Conservation (phyloP, 495 filamentous ascomycete genomes). For the Xylaria palmicola region DNA sequence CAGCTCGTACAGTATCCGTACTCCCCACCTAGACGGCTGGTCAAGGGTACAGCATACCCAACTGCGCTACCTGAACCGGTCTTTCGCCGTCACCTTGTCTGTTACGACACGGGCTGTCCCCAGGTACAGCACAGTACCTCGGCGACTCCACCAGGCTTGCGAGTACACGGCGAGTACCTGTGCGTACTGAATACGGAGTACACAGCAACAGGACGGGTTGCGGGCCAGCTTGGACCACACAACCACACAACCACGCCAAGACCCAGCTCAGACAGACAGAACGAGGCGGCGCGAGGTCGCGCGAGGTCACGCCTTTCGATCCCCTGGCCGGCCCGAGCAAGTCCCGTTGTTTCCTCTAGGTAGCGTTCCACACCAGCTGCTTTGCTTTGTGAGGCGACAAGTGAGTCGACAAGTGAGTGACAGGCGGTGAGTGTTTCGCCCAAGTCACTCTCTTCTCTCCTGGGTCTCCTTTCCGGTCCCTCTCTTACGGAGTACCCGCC, state of each 20-base stretch:
- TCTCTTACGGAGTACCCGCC: not conserved
- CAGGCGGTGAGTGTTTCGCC: not conserved
- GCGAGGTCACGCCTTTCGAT: no score
- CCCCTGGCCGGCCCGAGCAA: not conserved
- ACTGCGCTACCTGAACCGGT: not conserved
- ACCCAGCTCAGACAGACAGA: constrained; percentile 9
- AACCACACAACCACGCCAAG: constrained; percentile 3
- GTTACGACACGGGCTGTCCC: not conserved
- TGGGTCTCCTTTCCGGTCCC: not conserved
- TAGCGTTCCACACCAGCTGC: not conserved
- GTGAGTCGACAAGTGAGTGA: not conserved
- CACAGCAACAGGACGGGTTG: not conserved
- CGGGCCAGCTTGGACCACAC: not conserved
- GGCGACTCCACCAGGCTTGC: not conserved
- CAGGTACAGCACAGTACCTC: not conserved
- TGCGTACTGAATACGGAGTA: no score
- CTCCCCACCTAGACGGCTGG: constrained; percentile 6
- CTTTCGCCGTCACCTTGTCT: constrained; percentile 5
- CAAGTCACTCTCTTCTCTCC: constrained; percentile 2
- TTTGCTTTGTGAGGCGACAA: constrained; percentile 4
- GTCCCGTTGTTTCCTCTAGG: not conserved
- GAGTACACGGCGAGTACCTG: constrained; percentile 15
- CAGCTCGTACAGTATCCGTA: constrained; percentile 11
- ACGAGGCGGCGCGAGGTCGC: not conserved
- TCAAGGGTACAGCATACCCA: constrained; percentile 1